Evolutionary conservation across 1,284 basidiomycete genomes (phyloP), one percentile per base, ranked within the genome.

Genomic region (Boletus smithii): DNA sequence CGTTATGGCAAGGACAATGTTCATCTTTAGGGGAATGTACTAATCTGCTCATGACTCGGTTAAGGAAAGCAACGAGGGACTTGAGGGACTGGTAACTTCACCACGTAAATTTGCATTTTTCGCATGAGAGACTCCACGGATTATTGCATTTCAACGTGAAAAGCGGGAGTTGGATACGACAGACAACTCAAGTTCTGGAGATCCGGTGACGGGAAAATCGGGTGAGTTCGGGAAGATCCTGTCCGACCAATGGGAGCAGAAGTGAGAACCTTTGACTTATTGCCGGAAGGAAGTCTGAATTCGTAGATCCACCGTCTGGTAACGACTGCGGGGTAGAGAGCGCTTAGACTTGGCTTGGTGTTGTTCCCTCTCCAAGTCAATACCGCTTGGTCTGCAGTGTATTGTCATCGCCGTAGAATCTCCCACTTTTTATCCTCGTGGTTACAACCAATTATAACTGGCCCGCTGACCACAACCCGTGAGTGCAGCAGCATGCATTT

Each of bases 1-100:
- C 18, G 16, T 61, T 65, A 63, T 57, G 60, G 63, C 18, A 67
- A 60, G 52, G 42, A 54, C 62, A 63, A 63, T 54, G 61, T 61
- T 46, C 53, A 36, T 40, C 35, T 49, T 52, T 49, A 44, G 54
- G 42, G 42, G 50, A 13, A 50, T 37, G 18, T 31, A 54, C 47
- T 53, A 32, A 59, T 57, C 56, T 59, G 57, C 46, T 7, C 35
- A 29, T 45, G 44, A 48, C 42, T 59, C 50, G 49, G 52, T 63
- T 52, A 53, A 57, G 50, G 48, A 5, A 47, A 53, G 41, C 11
- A 42, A 42, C 18, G 17, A 46, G 23, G 50, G 35, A 35, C 44
- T 32, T 38, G 44, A 38, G 30, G 27, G 17, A n/a, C 16, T 33
- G 32, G 11, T 11, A 18, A 5, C 46, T 47, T 53, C 29, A 58